These are phyloP conservation scores for Nigrospora oryzae DNA, from an alignment of 2,329 filamentous ascomycete species.

Conservation along the genomic window DNA sequence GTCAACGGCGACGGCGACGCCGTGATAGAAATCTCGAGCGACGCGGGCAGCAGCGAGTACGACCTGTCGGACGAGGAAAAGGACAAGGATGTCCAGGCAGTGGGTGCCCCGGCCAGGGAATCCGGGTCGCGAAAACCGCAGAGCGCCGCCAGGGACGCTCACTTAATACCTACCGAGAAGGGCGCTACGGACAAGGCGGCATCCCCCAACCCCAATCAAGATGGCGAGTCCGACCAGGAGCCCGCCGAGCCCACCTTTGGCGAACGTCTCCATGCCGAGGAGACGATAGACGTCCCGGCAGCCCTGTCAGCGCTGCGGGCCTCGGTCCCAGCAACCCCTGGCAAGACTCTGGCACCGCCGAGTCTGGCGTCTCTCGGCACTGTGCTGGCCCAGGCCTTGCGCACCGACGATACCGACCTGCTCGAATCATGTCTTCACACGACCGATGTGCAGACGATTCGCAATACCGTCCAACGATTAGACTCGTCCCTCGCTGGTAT, in stretches of 20 bases:
- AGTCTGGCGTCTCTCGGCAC: constrained; percentile 78
- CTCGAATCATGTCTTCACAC: constrained; percentile 88
- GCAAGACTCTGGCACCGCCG: constrained; percentile 48
- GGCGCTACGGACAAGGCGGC: constrained; percentile 18
- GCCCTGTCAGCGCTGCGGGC: constrained; percentile 38
- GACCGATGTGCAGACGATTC: constrained; percentile 67
- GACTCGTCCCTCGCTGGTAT: constrained; percentile 74
- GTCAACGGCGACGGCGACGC: constrained; percentile 21
- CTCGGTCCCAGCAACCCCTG: constrained; percentile 30
- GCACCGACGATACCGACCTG: constrained; percentile 81
- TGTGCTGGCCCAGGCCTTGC: constrained; percentile 87
- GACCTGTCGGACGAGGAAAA: constrained; percentile 34
- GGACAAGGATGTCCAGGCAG: constrained; percentile 11
- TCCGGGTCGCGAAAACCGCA: constrained; percentile 5
- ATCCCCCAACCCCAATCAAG: constrained; percentile 16
- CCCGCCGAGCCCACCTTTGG: constrained; percentile 66
- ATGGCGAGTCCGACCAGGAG: constrained; percentile 36
- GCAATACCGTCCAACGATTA: constrained; percentile 82
- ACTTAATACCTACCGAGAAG: constrained; percentile 13
- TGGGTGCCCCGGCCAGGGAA: constrained; percentile 5
- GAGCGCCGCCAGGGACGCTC: constrained; percentile 8
- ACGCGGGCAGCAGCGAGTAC: constrained; percentile 37
- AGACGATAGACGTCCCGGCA: constrained; percentile 68
- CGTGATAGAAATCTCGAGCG: constrained; percentile 51
- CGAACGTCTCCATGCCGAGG: constrained; percentile 68